These are phyloP conservation scores for Pseudoperonospora humuli DNA, from an alignment of 352 stramenopile species.

Conservation along the genomic window DNA sequence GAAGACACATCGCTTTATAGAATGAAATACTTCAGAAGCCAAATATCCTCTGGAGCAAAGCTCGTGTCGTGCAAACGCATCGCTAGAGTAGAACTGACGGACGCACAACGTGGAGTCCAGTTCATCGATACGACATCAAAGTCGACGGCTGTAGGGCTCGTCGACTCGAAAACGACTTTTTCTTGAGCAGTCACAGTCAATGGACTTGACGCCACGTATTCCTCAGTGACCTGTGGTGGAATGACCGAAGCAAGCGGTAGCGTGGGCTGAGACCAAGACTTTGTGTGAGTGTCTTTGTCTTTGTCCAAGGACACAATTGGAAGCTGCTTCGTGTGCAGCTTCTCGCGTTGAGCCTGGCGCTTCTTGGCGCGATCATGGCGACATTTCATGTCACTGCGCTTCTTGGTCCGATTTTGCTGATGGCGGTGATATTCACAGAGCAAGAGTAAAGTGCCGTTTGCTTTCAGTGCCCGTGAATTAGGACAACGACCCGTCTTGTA, in stretches of 20 bases:
- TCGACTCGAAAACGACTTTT: constrained; percentile 12
- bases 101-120: constrained; percentile 5
- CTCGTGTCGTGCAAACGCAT: constrained; percentile 4
- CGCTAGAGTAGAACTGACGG: constrained; percentile 1
- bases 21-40: constrained; percentile 71
- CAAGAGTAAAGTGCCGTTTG: constrained; percentile 62
- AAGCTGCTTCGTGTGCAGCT: constrained; percentile 10
- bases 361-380: constrained; percentile 57
- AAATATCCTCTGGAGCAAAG: constrained; percentile 41
- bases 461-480: constrained; percentile 62
- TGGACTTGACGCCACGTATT: constrained; percentile 3
- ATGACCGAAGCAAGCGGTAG: constrained; percentile 12
- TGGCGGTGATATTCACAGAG: constrained; percentile 77
- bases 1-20: constrained; percentile 23
- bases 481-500: constrained; percentile 80
- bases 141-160: constrained; percentile 22
- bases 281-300: not conserved
- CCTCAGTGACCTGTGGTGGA: constrained; percentile 1
- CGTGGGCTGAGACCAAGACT: constrained; percentile 3
- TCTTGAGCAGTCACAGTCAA: not conserved
- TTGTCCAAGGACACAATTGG: not conserved
- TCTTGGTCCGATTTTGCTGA: constrained; percentile 85
- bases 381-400: constrained; percentile 79
- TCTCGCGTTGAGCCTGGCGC: constrained; percentile 30
- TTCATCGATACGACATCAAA: constrained; percentile 14